Base-by-base conservation (phyloP, 1,284 basidiomycete species). In the Papiliotrema fonsecae region DNA sequence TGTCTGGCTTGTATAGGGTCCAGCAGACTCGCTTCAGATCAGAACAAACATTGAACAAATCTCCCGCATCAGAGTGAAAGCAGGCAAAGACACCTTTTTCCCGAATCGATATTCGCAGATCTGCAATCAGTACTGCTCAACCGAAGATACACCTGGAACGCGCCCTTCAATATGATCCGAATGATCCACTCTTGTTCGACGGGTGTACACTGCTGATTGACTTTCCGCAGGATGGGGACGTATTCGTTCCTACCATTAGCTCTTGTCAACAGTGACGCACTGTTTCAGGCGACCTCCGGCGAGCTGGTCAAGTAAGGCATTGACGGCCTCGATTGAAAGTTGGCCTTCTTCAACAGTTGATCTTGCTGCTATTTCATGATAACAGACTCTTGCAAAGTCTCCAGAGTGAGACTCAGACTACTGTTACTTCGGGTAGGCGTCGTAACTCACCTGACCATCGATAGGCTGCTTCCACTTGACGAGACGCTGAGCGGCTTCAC, bases 101-200 rank as follows among this genome's bases (percentile, higher is more conserved):
- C 40, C 73, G 57, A 14, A 78, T 65, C 3, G 70, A 71, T 27
- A 77, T 71, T 28, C 75, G 70, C 27, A 78, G 65, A 46, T 77
- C 76, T 77, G 44, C 0, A 10, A 36, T 7, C 2, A 28, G 52
- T 30, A 50, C 37, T 6, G 25, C 24, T 39, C 18, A 19, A 1
- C 10, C 4, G 16, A 21, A 19, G 28, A 37, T 22, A n/a, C n/a
- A n/a, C 9, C 22, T 13, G 32, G 6, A 14, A 40, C 62, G 35
- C 30, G 65, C 72, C 92, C 80, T 96, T 94, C 19, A 97, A 77
- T 41, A 97, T 87, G 63, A 97, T 89, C 4, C 89, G 81, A 14
- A 88, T 84, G 47, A 97, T 84, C 93, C 93, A 97, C 48, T 82
- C 80, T 64, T 93, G 90, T 64, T 96, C 88, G 52, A 83, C 81